These are phyloP conservation scores for Sextonia rubra DNA, from an alignment of 164 flowering plant species.

Conservation along the genomic window DNA sequence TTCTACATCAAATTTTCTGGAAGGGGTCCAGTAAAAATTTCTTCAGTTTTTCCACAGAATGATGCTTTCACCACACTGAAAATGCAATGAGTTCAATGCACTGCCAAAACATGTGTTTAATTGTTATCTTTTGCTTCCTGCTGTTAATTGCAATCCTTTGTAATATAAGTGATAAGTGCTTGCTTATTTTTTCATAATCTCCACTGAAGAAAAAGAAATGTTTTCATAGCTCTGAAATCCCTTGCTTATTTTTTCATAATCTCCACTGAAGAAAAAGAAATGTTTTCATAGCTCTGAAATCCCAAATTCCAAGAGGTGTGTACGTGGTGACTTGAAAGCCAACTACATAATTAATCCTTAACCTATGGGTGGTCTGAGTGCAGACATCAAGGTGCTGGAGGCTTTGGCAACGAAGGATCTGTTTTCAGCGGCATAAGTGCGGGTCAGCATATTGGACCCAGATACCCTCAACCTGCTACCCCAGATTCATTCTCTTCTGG, in stretches of 20 bases:
- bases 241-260: too few relatives aligned
- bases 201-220: too few relatives aligned
- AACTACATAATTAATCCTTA: neutral
- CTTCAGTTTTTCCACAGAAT: too few relatives aligned
- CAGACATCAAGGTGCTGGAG: slow-evolving; percentile 24
- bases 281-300: too few relatives aligned
- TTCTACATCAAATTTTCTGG: neutral
- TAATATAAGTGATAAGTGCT: too few relatives aligned
- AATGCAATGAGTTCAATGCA: neutral
- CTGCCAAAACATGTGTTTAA: neutral
- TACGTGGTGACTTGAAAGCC: neutral
- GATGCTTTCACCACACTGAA: neutral
- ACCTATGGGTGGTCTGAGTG: neutral
- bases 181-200: too few relatives aligned
- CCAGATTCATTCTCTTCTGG: slow-evolving; percentile 38
- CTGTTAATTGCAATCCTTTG: neutral
- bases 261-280: too few relatives aligned
- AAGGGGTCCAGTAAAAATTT: neutral
- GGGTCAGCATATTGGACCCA: slow-evolving; percentile 9
- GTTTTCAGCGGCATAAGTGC: slow-evolving; percentile 8
- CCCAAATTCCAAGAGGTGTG: too few relatives aligned
- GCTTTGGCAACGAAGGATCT: slow-evolving; percentile 18
- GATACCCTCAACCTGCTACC: slow-evolving; percentile 19
- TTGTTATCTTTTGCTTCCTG: neutral
- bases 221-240: too few relatives aligned